Percentiles rank a stretch among this genome's conserved stretches.
Conservation (phyloP, 805 yeast species). For the Candida nonsorbophila region DNA sequence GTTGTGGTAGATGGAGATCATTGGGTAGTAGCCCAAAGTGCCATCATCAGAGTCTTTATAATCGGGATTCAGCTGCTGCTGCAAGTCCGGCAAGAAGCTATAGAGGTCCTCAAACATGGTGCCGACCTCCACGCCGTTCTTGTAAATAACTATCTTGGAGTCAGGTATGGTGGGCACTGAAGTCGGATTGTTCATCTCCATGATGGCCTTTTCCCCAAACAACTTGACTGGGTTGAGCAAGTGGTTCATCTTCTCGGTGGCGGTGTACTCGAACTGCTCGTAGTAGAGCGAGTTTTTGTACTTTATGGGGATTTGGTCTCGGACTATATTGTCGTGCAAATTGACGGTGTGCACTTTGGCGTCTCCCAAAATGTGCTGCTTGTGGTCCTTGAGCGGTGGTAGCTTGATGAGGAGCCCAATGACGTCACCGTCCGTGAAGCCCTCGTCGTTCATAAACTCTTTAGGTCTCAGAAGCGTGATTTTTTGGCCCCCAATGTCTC, state of each 20-base stretch:
- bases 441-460: slow-evolving; percentile 42
- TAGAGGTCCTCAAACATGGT: slow-evolving; percentile 61
- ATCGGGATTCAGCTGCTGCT: slow-evolving; percentile 33
- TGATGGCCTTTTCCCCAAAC: slow-evolving; percentile 61
- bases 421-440: slow-evolving; percentile 71
- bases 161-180: slow-evolving; percentile 44
- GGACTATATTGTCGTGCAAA: slow-evolving; percentile 40
- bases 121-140: slow-evolving; percentile 71
- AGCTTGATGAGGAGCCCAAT: slow-evolving; percentile 72
- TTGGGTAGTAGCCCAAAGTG: slow-evolving; percentile 84
- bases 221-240: slow-evolving; percentile 66
- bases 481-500: slow-evolving; percentile 73
- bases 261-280: slow-evolving; percentile 78
- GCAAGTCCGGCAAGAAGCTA: slow-evolving; percentile 71
- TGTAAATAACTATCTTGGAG: slow-evolving; percentile 64
- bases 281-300: slow-evolving; percentile 72
- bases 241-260: slow-evolving; percentile 68
- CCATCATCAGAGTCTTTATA: slow-evolving; percentile 67
- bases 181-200: slow-evolving; percentile 14
- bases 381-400: slow-evolving; percentile 50
- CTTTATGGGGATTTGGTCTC: slow-evolving; percentile 86
- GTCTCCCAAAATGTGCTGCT: slow-evolving; percentile 30
- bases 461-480: slow-evolving; percentile 70
- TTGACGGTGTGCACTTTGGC: slow-evolving; percentile 13
- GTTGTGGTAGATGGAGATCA: slow-evolving; percentile 73